Conservation (phyloP, 2,329 filamentous ascomycete genomes). For the Seiridium cupressi region DNA sequence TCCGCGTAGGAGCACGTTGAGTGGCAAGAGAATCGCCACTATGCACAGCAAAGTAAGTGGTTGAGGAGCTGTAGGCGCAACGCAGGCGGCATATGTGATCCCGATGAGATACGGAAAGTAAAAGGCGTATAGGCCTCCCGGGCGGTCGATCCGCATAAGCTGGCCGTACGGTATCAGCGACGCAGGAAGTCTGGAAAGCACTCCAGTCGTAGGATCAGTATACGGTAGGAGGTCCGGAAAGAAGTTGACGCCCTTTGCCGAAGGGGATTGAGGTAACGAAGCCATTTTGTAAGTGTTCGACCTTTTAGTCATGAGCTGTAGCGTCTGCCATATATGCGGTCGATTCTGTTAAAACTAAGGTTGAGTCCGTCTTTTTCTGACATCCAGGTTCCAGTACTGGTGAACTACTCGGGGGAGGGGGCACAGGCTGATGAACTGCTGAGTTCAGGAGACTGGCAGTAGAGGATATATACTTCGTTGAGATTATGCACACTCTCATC, state of each 20-base stretch:
- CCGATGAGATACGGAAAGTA: constrained; percentile 47
- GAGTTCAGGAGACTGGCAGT: background rate
- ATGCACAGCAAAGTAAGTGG: background rate
- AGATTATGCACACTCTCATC: background rate
- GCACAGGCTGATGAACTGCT: background rate
- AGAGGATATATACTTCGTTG: background rate
- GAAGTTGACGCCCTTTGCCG: background rate
- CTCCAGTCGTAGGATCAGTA: background rate
- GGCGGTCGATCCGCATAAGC: constrained; percentile 50
- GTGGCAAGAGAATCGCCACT: background rate
- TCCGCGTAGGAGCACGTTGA: background rate
- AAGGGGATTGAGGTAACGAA: background rate
- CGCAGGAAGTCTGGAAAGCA: background rate
- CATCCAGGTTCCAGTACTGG: background rate
- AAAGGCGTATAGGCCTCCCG: constrained; percentile 48
- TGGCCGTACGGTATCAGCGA: constrained; percentile 39
- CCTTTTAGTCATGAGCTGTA: background rate
- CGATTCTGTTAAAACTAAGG: background rate
- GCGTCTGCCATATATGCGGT: background rate
- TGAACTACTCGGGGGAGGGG: background rate
- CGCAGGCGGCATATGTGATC: constrained; percentile 42
- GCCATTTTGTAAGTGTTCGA: background rate
- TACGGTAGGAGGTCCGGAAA: background rate
- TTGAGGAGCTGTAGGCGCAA: constrained; percentile 15
- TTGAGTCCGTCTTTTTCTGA: background rate